Percentiles rank a stretch among this genome's conserved stretches.
phyloP scores from a whole-genome alignment of 2,329 filamentous ascomycete genomes.

The Mycosphaerella sp. region DNA sequence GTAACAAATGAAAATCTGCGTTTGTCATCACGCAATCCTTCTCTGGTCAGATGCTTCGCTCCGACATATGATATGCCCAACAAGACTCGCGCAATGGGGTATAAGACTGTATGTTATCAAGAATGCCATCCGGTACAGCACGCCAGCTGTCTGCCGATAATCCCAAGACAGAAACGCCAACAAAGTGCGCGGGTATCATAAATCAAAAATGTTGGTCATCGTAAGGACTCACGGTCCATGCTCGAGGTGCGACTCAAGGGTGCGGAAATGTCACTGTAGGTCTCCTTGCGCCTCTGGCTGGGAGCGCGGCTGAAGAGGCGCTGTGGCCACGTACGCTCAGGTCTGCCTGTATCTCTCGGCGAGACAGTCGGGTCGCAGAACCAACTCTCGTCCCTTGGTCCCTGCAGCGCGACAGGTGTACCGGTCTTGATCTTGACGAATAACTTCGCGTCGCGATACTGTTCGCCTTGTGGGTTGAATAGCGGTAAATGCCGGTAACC shows the following conservation, averaged over 20 bases:
- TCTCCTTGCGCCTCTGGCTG: slow-evolving; percentile 36
- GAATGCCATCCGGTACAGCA: slow-evolving; percentile 6
- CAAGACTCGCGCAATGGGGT: slow-evolving; percentile 4
- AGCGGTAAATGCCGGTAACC: slow-evolving; percentile 90
- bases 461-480: slow-evolving; percentile 80
- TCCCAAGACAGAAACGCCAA: slow-evolving; percentile 12
- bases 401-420: slow-evolving; percentile 27
- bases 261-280: slow-evolving; percentile 20
- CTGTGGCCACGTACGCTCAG: slow-evolving; percentile 37
- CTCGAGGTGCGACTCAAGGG: slow-evolving; percentile 33
- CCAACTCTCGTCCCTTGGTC: slow-evolving; percentile 22
- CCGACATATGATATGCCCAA: not conserved
- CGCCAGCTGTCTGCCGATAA: slow-evolving; percentile 11
- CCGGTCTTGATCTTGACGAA: slow-evolving; percentile 79
- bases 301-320: slow-evolving; percentile 41
- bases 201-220: slow-evolving; percentile 14
- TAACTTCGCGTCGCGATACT: slow-evolving; percentile 88
- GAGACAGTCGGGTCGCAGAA: slow-evolving; percentile 26
- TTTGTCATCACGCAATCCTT: not conserved
- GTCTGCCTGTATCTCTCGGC: slow-evolving; percentile 28
- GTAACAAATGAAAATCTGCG: not conserved
- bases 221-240: slow-evolving; percentile 30
- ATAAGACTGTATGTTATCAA: slow-evolving; percentile 9
- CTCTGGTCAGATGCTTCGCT: not conserved
- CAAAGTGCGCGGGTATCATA: slow-evolving; percentile 10